Evolutionary conservation across 2,329 filamentous ascomycete genomes (phyloP).

Genomic region (Emmonsia crescens): DNA sequence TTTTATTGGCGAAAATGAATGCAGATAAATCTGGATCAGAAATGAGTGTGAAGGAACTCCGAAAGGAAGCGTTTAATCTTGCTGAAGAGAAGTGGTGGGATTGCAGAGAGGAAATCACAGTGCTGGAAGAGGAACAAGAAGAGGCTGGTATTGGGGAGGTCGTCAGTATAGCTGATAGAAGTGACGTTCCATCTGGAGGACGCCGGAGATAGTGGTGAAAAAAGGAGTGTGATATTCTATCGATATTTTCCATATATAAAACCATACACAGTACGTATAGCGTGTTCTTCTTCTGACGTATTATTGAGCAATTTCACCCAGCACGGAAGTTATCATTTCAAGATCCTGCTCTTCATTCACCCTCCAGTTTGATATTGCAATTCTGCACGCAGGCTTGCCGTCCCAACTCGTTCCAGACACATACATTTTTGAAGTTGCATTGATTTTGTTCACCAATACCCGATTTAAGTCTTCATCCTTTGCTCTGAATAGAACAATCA

Average conservation of each 20-base stretch:
- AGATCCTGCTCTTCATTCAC: conserved; percentile 59
- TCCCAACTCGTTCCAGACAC: conserved; percentile 74
- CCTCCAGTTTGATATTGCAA: conserved; percentile 80
- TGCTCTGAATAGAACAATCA: conserved; percentile 69
- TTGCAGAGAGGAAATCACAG: conserved; percentile 83
- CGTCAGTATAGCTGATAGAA: conserved; percentile 68
- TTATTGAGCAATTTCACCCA: conserved; percentile 40
- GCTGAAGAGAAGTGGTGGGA: conserved; percentile 99
- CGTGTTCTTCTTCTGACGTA: not conserved
- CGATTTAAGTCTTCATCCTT: conserved; percentile 54
- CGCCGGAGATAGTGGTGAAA: conserved; percentile 29
- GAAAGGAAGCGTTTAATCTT: conserved; percentile 77
- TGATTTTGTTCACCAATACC: conserved; percentile 60
- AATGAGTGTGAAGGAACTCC: conserved; percentile 77
- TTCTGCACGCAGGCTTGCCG: conserved; percentile 61
- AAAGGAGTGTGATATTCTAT: not conserved
- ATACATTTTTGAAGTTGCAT: conserved; percentile 62
- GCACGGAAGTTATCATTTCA: conserved; percentile 51
- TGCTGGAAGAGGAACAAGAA: conserved; percentile 90
- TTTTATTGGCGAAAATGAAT: conserved; percentile 64
- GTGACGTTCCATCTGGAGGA: conserved; percentile 38
- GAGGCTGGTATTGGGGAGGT: conserved; percentile 91
- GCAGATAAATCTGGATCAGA: conserved; percentile 48
- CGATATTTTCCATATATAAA: not conserved
- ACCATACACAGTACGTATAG: not conserved